Evolutionary conservation across 2,329 filamentous ascomycete genomes (phyloP), one percentile per base, ranked within the genome.

Genomic region (Myotisia sp.): DNA sequence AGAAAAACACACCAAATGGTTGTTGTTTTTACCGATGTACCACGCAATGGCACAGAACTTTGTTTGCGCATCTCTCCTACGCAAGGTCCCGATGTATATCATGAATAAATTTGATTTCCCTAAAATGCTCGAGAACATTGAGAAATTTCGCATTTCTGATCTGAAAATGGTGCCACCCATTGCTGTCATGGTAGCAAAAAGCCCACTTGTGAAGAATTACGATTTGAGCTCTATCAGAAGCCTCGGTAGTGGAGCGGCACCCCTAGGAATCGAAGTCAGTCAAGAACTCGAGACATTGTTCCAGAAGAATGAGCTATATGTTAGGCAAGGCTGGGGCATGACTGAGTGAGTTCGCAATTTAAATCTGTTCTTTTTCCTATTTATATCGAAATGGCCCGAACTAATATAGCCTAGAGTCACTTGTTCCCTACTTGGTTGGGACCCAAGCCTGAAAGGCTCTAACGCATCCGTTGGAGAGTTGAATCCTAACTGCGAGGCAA

Each of bases 301-400:
- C 63, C 55, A 59, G 1, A 49, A 43, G 1, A 59, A 63, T 9
- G 48, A 54, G 14, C 54, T 73, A 16, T 67, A 68, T 44, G 50
- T 76, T 18, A 69, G 67, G 49, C 82, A 87, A 54, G 83, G 81
- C 3, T 92, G 81, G 79, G 84, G 84, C 4, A 87, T 92, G 83
- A 90, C 83, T 1, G 83, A 90, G 56, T 63, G 47, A 52, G 59
- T 31, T 37, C n/a, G n/a, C n/a, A n/a, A n/a, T n/a, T n/a, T n/a
- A n/a, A n/a, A n/a, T n/a, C n/a, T n/a, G n/a, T n/a, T n/a, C n/a
- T n/a, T n/a, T n/a, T n/a, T n/a, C n/a, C n/a, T n/a, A n/a, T n/a
- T n/a, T n/a, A n/a, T n/a, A n/a, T n/a, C n/a, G n/a, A n/a, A n/a
- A n/a, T n/a, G n/a, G n/a, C n/a, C n/a, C n/a, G n/a, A n/a, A n/a